Evolutionary conservation across 805 yeast species (phyloP), one percentile per base, ranked within the genome.

Genomic region (Myxozyma melibiosi): DNA sequence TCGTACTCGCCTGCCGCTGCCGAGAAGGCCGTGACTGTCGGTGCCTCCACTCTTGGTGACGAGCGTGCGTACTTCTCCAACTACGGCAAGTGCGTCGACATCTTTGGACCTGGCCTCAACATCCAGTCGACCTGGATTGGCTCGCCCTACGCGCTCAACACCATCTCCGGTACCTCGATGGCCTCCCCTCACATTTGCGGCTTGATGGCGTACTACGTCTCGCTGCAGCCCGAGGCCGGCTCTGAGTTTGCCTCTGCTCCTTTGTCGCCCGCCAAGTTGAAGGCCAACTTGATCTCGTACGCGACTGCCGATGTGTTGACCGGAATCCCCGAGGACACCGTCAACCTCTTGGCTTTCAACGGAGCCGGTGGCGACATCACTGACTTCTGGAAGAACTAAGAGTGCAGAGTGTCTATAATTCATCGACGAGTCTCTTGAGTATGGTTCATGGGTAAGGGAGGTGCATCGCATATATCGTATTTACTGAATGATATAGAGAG

Each of bases 31-130:
- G 82, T 92, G 68, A 89, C 97, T 45, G 98, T 92, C 49, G 99
- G 97, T 72, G 98, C 99, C 22, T 85, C 96, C 11, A 87, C 95
- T 55, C 79, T 88, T 66, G 82, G 87, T 51, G 98, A 94, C 71
- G 78, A 83, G 53, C 90, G 96, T 78, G 98, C 99, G 24, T 85
- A 86, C 74, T 94, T 94, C 80, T 90, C 97, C 54, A 94, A 92
- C 80, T 90, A 82, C 74, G 99, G 99, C 72, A 81, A 80, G 70
- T 92, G 99, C 79, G 97, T 94, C 57, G 97, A 92, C 70, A 86
- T 92, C 64, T 92, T 90, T 71, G 99, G 96, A 28, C 99, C 99
- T 24, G 99, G 99, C 69, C 78, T 79, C 66, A 79, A 80, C 71
- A 76, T 81, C 61, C 73, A 76, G 67, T 78, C 83, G 46, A 80